Base-by-base conservation (phyloP, 805 yeast genomes). In the Metschnikowia santaceciliae region DNA sequence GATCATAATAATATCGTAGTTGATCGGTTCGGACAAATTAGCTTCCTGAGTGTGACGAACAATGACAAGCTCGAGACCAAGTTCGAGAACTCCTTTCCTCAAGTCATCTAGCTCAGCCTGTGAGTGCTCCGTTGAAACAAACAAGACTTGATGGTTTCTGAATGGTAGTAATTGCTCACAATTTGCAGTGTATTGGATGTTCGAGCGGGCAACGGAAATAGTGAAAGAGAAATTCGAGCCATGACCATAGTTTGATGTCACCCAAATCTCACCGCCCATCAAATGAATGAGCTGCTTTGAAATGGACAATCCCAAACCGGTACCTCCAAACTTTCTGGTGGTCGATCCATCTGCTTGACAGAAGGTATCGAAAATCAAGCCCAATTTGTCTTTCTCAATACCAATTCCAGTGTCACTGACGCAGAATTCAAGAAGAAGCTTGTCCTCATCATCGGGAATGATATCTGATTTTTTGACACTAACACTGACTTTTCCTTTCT, bases 261-360 rank as follows among this genome's bases (percentile, higher is more conserved):
- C 96, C 96, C 96, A 88, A 54, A 89, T 88, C 56, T 86, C 92
- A 64, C 96, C 96, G 40, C 96, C 96, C 96, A 90, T 89, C 56
- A 89, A 76, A 61, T 88, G 91, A 62, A 90, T 89, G 59, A 89
- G 77, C 61, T 88, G 90, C 66, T 88, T 88, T 8, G 96, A 90
- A 66, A 89, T 89, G 2, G 95, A 87, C 50, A 89, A 75, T 15
- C 96, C 96, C 42, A 89, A 75, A 56, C 96, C 96, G 3, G 96
- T 90, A 62, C 96, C 96, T 61, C 96, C 96, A 65, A 89, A 90
- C 67, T 88, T 88, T 65, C 96, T 80, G 1, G 96, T 89, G 2
- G 96, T 89, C 4, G 96, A 88, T 39, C 96, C 96, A 70, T 89
- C 96, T 7, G 96, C 96, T 67, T 89, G 96, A 58, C 96, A 86